phyloP scores from a whole-genome alignment of 2,329 filamentous ascomycete genomes.

The Aspergillus transmontanensis region DNA sequence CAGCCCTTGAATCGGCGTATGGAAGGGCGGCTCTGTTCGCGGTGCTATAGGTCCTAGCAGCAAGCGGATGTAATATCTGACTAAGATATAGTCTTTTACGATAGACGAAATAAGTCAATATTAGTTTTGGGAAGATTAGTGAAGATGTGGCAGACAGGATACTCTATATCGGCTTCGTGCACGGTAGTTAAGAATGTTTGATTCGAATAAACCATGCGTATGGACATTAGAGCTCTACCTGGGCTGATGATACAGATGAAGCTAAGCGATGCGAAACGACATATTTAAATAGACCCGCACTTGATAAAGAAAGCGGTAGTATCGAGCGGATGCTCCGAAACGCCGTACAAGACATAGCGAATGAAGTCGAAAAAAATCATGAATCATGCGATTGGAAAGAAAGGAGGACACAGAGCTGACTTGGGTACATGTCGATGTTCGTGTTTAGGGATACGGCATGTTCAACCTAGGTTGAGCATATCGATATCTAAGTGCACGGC shows the following conservation, averaged over 20 bases:
- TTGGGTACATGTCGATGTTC: constrained; percentile 2
- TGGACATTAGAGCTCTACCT: neutral
- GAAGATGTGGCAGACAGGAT: neutral
- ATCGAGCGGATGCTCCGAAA: constrained; percentile 13
- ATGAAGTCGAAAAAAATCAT: constrained; percentile 6
- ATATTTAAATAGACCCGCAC: neutral
- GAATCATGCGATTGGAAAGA: constrained; percentile 10
- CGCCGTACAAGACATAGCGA: constrained; percentile 16
- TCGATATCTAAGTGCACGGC: neutral
- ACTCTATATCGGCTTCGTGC: neutral
- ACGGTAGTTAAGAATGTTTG: neutral
- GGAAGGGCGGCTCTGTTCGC: too few species aligned
- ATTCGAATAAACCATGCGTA: neutral
- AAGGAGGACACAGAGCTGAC: neutral
- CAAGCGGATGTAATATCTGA: neutral
- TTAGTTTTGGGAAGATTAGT: neutral
- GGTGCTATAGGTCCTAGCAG: neutral
- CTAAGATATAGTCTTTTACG: neutral
- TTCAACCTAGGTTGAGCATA: neutral
- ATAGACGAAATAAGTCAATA: neutral
- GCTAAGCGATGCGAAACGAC: neutral
- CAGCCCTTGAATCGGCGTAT: too few species aligned
- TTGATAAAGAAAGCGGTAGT: neutral
- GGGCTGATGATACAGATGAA: neutral
- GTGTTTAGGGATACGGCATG: neutral